Evolutionary conservation across 169 alveolate genomes (phyloP).

Genomic region (Perkinsus olseni): DNA sequence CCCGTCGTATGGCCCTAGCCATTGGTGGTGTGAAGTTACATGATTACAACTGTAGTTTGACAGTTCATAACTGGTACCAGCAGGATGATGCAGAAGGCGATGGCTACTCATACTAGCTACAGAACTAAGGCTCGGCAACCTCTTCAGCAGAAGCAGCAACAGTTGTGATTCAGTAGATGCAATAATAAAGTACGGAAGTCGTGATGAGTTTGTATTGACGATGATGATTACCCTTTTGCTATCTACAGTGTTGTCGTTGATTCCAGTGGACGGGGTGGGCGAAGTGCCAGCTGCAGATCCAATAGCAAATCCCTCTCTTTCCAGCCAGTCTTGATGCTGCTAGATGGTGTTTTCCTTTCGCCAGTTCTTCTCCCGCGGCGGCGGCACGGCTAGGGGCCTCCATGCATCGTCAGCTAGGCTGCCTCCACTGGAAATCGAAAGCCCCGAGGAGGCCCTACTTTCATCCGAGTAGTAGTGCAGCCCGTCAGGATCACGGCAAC

Average conservation of each 20-base stretch:
- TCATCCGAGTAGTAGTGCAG: neutral
- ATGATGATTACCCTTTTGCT: no score
- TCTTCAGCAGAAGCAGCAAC: neutral
- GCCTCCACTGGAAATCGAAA: neutral
- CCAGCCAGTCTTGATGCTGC: neutral
- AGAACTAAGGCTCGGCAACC: neutral
- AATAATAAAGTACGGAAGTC: no score
- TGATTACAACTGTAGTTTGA: neutral
- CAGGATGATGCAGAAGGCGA: neutral
- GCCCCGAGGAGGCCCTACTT: neutral
- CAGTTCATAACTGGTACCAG: neutral
- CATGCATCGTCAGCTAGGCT: neutral
- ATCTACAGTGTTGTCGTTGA: no score
- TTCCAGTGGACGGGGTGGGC: no score
- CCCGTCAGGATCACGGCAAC: neutral
- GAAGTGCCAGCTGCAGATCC: no score
- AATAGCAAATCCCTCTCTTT: neutral
- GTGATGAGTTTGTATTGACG: no score
- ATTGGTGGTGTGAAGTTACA: neutral
- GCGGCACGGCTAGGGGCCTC: neutral
- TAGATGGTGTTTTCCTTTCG: neutral
- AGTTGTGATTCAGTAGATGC: no score
- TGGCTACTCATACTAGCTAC: neutral
- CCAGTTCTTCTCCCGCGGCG: neutral
- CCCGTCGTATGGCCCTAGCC: neutral